Base-by-base conservation (phyloP, 768 basidiomycete species). In the Tephrocybe sp. region DNA sequence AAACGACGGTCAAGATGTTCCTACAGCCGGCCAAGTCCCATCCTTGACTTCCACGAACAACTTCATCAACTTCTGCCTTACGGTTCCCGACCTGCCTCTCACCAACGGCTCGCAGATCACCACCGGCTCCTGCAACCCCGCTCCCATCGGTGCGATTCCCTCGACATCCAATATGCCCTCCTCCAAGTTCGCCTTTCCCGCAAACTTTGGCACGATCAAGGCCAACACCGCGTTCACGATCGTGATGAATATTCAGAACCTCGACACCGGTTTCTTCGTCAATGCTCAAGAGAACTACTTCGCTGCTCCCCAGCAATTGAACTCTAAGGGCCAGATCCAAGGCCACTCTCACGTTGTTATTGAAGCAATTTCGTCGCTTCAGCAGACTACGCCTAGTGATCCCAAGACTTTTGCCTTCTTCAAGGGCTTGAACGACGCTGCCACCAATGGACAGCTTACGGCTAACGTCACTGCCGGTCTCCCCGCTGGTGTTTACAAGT, bases 371-470 rank as follows among this genome's bases (percentile, higher is more conserved):
- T 49, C 49, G 36, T 51, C 59, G 4, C 45, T 62, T 19, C 62
- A 62, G n/a, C 68, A 73, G 50, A 74, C 74, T n/a, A 60, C 61
- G 1, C 61, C 73, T 30, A 71, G 73, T 32, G 71, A 84, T 62
- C 77, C 83, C 5, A 68, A 62, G 48, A 67, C 67, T 40, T 86
- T 87, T 57, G 72, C 70, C 23, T 86, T 85, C 72, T 86, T 87
- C 80, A 81, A 82, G 76, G 85, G 71, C 57, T 67, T 72, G 53
- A 78, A 72, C 53, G 70, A 70, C 20, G 74, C 69, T 9, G 81
- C 80, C 34, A 58, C 58, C 30, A 78, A 80, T 66, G 83, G 80
- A 10, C 54, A 75, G 4, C 68, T 83, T 10, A 68, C 72, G n/a
- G 75, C 68, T 69, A 50, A 68, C 64, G 66, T 79, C 60, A 51